Percentiles rank a stretch among this genome's conserved stretches.
Conservation (phyloP, 1,139 yeast species). For the Candida pseudoviswanathii region DNA sequence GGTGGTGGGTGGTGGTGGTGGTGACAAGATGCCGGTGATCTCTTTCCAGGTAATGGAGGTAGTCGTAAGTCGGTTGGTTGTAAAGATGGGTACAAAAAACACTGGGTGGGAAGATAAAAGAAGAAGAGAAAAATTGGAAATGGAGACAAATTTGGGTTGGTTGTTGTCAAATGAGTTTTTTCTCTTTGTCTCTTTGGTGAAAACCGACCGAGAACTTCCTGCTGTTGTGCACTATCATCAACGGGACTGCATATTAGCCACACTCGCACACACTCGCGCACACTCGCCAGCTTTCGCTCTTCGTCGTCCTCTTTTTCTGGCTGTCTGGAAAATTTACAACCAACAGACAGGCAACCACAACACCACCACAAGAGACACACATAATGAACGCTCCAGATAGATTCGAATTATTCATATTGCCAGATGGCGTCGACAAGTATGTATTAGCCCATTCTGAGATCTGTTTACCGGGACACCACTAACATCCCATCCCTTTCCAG, state of each 20-base stretch:
- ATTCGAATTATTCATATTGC: slow-evolving; percentile 91
- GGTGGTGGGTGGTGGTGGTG: not conserved
- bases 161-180: slow-evolving; percentile 1
- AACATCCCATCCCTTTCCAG: slow-evolving; percentile 26
- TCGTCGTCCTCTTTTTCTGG: not conserved
- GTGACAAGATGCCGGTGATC: not conserved
- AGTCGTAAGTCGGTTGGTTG: not conserved
- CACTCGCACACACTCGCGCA: too few species aligned
- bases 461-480: slow-evolving; percentile 4
- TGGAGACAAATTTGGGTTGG: not conserved
- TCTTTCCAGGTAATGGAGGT: not conserved
- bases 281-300: not conserved
- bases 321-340: not conserved
- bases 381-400: slow-evolving; percentile 98
- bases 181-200: not conserved
- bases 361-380: not conserved
- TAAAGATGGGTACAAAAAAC: not conserved
- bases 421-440: slow-evolving; percentile 93
- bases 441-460: slow-evolving; percentile 22
- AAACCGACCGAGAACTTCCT: too few species aligned
- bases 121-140: not conserved
- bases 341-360: not conserved
- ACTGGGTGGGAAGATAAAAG: not conserved
- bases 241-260: too few species aligned
- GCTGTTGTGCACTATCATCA: too few species aligned